Evolutionary conservation across 2,329 filamentous ascomycete genomes (phyloP).

Genomic region (Daldinia eschscholtzii): DNA sequence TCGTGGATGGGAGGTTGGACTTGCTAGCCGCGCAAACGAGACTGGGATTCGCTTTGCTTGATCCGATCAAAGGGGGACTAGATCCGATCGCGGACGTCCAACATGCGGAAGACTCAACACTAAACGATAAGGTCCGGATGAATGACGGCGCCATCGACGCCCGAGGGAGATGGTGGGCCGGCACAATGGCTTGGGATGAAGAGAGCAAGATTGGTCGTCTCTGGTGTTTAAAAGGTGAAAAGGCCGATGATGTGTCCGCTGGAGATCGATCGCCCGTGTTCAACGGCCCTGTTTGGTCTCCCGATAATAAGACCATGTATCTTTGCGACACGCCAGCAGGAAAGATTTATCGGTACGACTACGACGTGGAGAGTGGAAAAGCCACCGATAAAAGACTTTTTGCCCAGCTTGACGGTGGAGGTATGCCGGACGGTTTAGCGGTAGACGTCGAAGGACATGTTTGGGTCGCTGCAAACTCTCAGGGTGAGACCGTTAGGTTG

Average conservation of each 20-base stretch:
- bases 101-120: background rate
- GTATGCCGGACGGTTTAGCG: conserved; percentile 1
- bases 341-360: conserved; percentile 34
- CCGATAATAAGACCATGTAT: conserved; percentile 36
- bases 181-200: conserved; percentile 46
- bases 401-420: background rate
- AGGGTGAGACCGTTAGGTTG: background rate
- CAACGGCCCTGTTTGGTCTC: conserved; percentile 47
- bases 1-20: background rate
- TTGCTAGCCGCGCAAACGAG: background rate
- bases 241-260: conserved; percentile 24
- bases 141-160: conserved; percentile 47
- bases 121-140: conserved; percentile 33
- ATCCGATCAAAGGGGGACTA: background rate
- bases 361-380: conserved; percentile 27
- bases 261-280: conserved; percentile 41
- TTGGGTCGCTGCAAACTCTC: background rate
- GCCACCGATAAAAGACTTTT: conserved; percentile 18
- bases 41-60: background rate
- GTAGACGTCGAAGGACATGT: background rate
- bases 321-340: conserved; percentile 30
- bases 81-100: background rate
- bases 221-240: conserved; percentile 40
- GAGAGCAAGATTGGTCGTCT: conserved; percentile 42
- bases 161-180: conserved; percentile 45